A percentile compares a stretch with the other conserved stretches of the same genome.
These are phyloP conservation scores for Millerago galiae DNA, from an alignment of 805 yeast genomes.

Conservation along the genomic window DNA sequence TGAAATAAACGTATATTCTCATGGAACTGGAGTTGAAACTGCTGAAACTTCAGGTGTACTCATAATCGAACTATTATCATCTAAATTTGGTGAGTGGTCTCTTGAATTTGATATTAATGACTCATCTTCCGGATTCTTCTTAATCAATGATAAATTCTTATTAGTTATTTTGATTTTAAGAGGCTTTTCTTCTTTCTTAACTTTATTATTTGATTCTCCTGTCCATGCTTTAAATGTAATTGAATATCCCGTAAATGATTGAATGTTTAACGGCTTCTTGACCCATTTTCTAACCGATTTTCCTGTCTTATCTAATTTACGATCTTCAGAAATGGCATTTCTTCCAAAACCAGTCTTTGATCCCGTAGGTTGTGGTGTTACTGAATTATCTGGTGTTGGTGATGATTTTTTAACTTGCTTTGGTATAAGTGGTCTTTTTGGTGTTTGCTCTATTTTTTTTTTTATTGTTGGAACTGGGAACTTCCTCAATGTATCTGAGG, in stretches of 20 bases:
- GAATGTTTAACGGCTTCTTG: constrained; percentile 31
- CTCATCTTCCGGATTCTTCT: background rate
- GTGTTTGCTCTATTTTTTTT: constrained; percentile 4
- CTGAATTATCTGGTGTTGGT: constrained; percentile 10
- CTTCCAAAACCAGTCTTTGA: constrained; percentile 10
- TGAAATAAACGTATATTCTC: constrained; percentile 4
- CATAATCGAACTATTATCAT: constrained; percentile 15
- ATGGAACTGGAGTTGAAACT: constrained; percentile 12
- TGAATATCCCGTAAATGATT: constrained; percentile 39
- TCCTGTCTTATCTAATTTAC: constrained; percentile 35
- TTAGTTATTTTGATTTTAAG: constrained; percentile 14
- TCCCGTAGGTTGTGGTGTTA: constrained; percentile 12
- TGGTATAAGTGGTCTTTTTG: constrained; percentile 2
- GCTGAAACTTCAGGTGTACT: constrained; percentile 19
- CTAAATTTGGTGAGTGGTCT: constrained; percentile 19
- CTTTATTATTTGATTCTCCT: constrained; percentile 21
- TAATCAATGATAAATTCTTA: constrained; percentile 6
- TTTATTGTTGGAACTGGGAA: constrained; percentile 3
- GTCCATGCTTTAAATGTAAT: constrained; percentile 33
- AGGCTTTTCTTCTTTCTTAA: background rate
- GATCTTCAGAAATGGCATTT: constrained; percentile 8
- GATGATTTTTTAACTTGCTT: constrained; percentile 5
- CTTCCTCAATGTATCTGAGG: constrained; percentile 9
- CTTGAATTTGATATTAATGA: constrained; percentile 12
- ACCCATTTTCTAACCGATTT: constrained; percentile 39